Evolutionary conservation across 2,329 filamentous ascomycete genomes (phyloP).

Genomic region (Penicillium janthinellum): DNA sequence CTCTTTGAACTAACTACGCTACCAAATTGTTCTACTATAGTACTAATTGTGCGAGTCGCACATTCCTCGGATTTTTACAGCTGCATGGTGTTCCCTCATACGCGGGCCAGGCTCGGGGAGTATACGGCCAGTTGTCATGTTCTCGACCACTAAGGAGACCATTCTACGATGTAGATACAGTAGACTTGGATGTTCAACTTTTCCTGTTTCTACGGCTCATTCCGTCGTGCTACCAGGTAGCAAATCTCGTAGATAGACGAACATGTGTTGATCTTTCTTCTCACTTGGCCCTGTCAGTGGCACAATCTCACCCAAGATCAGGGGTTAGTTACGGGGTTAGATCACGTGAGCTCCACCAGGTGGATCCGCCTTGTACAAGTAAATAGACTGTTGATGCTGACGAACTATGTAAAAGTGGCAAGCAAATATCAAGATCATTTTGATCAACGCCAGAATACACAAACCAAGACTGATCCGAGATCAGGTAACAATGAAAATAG

Average conservation of each 20-base stretch:
- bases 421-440: background rate
- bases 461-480: background rate
- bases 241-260: background rate
- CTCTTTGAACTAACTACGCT: background rate
- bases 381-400: background rate
- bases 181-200: background rate
- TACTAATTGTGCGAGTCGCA: background rate
- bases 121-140: constrained; percentile 13
- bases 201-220: background rate
- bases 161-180: background rate
- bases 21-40: too few species aligned
- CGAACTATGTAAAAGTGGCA: background rate
- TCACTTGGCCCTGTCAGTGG: too few species aligned
- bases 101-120: background rate
- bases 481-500: background rate
- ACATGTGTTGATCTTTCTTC: background rate
- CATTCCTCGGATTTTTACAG: constrained; percentile 5
- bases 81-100: constrained; percentile 6
- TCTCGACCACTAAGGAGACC: background rate
- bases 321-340: constrained; percentile 22
- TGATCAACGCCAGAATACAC: background rate
- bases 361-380: constrained; percentile 1
- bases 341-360: constrained; percentile 25
- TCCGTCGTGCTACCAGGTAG: too few species aligned
- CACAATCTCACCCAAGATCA: constrained; percentile 14